Percentiles rank a stretch among this genome's conserved stretches.
These are phyloP conservation scores for Paraglomus occultum DNA, from an alignment of 192 early-diverging fungal genomes.

Conservation along the genomic window DNA sequence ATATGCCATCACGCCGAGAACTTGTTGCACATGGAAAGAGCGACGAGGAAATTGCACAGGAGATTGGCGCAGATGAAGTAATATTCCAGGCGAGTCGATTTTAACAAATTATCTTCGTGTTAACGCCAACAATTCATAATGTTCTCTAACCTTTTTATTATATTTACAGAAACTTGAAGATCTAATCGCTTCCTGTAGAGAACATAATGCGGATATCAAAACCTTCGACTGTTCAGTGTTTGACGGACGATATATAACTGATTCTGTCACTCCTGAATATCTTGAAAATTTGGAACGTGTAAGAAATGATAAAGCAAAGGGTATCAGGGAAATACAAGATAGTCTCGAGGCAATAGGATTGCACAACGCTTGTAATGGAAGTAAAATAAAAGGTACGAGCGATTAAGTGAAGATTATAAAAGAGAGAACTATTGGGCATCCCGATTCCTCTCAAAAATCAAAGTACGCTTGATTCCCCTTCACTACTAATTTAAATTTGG, in stretches of 20 bases:
- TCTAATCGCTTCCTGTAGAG: constrained; percentile 76
- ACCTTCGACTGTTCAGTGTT: constrained; percentile 97
- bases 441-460: neutral
- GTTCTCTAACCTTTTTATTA: neutral
- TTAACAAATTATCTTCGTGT: too few species aligned
- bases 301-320: constrained; percentile 51
- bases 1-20: constrained; percentile 95
- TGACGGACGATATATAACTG: constrained; percentile 91
- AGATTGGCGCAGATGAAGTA: constrained; percentile 92
- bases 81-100: constrained; percentile 77
- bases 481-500: too few species aligned
- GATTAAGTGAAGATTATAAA: neutral
- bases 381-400: neutral
- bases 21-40: constrained; percentile 80
- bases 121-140: too few species aligned
- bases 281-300: constrained; percentile 52
- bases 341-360: constrained; percentile 35
- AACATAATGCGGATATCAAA: constrained; percentile 81
- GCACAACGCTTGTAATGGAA: constrained; percentile 18
- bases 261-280: constrained; percentile 68
- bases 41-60: constrained; percentile 83
- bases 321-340: constrained; percentile 31
- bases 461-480: neutral
- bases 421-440: neutral
- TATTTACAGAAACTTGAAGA: constrained; percentile 67